Evolutionary conservation across 257 asterid species (phyloP).

Genomic region (Galeopsis tetrahit): DNA sequence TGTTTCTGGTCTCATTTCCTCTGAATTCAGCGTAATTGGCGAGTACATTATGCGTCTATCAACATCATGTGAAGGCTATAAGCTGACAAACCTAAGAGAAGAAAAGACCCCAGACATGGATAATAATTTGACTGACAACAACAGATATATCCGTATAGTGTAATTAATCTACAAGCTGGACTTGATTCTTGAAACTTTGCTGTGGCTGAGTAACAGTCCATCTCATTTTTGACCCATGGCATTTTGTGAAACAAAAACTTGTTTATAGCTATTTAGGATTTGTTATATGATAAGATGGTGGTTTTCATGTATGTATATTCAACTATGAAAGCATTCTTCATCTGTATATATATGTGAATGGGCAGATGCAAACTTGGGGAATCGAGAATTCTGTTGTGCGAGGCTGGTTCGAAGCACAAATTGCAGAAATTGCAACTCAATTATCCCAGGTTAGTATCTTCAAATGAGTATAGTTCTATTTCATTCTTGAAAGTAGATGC

Average conservation of each 20-base stretch:
- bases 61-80: no score
- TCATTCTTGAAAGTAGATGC: background rate
- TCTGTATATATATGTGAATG: conserved; percentile 29
- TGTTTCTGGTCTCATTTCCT: background rate
- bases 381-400: conserved; percentile 78
- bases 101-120: background rate
- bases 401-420: conserved; percentile 76
- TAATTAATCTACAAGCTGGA: background rate
- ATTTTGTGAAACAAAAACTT: no score
- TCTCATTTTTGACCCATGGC: no score
- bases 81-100: background rate
- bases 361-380: conserved; percentile 97
- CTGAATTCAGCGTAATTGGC: no score
- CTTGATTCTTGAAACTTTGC: conserved; percentile 16
- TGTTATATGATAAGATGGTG: background rate
- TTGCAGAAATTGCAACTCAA: conserved; percentile 95
- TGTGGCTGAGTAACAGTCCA: no score
- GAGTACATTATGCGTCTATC: background rate
- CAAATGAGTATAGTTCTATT: background rate
- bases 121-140: background rate
- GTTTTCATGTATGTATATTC: background rate
- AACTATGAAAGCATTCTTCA: conserved; percentile 5
- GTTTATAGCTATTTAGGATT: no score
- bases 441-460: conserved; percentile 74
- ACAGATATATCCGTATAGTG: background rate